A percentile compares a stretch with the other conserved stretches of the same genome.
phyloP scores from a whole-genome alignment of 352 stramenopile genomes.

The Phytopythium delawarense region DNA sequence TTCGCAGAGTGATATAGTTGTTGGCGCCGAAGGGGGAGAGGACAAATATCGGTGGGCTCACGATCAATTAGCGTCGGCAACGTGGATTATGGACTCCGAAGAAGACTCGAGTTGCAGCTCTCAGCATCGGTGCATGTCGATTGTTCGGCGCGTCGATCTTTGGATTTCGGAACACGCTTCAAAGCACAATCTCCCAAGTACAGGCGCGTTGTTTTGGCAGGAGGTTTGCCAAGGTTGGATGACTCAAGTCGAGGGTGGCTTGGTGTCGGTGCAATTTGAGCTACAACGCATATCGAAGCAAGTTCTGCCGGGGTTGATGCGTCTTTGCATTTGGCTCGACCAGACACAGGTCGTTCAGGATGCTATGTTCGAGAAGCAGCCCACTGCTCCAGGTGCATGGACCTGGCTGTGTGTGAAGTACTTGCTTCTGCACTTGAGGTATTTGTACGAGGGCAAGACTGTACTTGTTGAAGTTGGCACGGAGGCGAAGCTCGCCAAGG shows the following conservation, averaged over 20 bases:
- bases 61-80: slow-evolving; percentile 19
- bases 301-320: slow-evolving; percentile 46
- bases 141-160: slow-evolving; percentile 13
- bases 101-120: not conserved
- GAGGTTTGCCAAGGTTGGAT: slow-evolving; percentile 35
- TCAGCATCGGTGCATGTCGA: not conserved
- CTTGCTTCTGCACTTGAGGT: slow-evolving; percentile 38
- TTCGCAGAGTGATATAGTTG: not conserved
- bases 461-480: not conserved
- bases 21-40: not conserved
- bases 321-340: slow-evolving; percentile 45
- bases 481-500: not conserved
- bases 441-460: slow-evolving; percentile 22
- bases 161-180: slow-evolving; percentile 17
- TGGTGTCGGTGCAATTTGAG: slow-evolving; percentile 60
- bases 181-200: not conserved
- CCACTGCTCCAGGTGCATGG: slow-evolving; percentile 10
- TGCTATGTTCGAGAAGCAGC: slow-evolving; percentile 1
- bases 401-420: slow-evolving; percentile 34
- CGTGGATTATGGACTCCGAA: slow-evolving; percentile 28
- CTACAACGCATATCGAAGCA: slow-evolving; percentile 61
- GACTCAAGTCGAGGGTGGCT: slow-evolving; percentile 30
- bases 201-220: slow-evolving; percentile 23
- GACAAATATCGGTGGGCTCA: slow-evolving; percentile 13
- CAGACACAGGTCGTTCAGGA: slow-evolving; percentile 21